Conservation (phyloP, 2,329 filamentous ascomycete genomes). For the Phoma herbarum region DNA sequence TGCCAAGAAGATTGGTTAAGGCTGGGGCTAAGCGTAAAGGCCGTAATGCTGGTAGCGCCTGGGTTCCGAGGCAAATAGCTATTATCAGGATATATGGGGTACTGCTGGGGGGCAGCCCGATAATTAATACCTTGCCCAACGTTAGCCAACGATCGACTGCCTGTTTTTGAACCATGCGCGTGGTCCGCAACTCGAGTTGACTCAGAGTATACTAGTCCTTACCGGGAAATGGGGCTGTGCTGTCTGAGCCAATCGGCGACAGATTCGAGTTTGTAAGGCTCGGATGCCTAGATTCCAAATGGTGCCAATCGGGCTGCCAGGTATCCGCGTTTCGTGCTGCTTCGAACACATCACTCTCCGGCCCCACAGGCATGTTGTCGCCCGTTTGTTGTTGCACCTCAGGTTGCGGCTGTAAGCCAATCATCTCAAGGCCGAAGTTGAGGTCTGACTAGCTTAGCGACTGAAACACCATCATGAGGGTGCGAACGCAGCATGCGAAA, state of each 20-base stretch:
- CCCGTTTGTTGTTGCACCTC: constrained; percentile 37
- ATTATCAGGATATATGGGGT: constrained; percentile 33
- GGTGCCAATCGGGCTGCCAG: constrained; percentile 35
- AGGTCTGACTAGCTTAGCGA: constrained; percentile 45
- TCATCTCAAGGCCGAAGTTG: constrained; percentile 43
- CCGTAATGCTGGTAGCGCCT: constrained; percentile 44
- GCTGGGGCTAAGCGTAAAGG: constrained; percentile 41
- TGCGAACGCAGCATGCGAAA: constrained; percentile 31
- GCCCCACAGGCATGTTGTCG: constrained; percentile 26
- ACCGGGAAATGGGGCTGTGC: constrained; percentile 33
- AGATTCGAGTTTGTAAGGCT: constrained; percentile 26
- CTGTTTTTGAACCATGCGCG: constrained; percentile 40
- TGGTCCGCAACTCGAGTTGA: constrained; percentile 31
- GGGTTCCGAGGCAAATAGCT: constrained; percentile 40
- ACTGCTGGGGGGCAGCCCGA: constrained; percentile 33
- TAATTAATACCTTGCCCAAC: constrained; percentile 42
- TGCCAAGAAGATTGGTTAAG: constrained; percentile 39
- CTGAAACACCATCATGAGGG: constrained; percentile 30
- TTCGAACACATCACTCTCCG: constrained; percentile 36
- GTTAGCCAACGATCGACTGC: constrained; percentile 28
- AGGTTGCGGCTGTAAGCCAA: constrained; percentile 39
- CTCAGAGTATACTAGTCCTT: constrained; percentile 33
- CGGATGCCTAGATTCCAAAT: constrained; percentile 36
- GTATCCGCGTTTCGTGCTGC: constrained; percentile 45
- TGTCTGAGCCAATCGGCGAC: constrained; percentile 19